Base-by-base conservation (phyloP, 2,329 filamentous ascomycete species). In the Colletotrichum sp. region DNA sequence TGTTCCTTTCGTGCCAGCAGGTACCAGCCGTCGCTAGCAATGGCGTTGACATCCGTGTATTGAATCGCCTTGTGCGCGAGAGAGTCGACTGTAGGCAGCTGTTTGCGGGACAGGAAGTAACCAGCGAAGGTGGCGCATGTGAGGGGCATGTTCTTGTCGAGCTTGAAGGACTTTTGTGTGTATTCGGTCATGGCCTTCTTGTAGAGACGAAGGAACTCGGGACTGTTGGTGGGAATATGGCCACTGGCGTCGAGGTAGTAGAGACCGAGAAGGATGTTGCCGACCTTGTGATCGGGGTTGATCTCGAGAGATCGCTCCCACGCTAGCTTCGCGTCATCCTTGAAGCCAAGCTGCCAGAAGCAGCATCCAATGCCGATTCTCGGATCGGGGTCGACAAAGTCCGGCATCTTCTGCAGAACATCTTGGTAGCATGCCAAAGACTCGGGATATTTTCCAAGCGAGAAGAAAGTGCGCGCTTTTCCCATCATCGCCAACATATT, bases 1-100 rank as follows among this genome's bases (percentile, higher is more conserved):
- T 99, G 97, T 78, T 96, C 95, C 83, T 98, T 98, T 77, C 96
- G 91, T 32, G 96, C 97, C 55, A 99, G 91, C 11, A 99, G 87
- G 85, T 98, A 99, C 96, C 96, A 99, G 44, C 97, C 98, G 83
- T 99, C 98, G 85, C 96, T 98, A 29, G 96, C 96, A 83, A 99
- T 95, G 5, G 96, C 95, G 83, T 98, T 98, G 80, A 99, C 95
- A 82, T 99, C 97, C 4, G 97, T 99, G 81, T 95, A 94, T 82
- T 98, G 95, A 78, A 99, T 98, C 8, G 97, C 96, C 84, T 97
- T 97, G 83, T 96, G 94, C 9, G 96, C 95, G 22, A 99, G 89
- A 25, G 93, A 93, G 79, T 99, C 96, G 12, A 97, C 96, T 76
- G 95, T 96, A 29, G 92, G 87, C 85, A 95, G 94, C 11, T 93